phyloP scores from a whole-genome alignment of 495 filamentous ascomycete genomes.

The Penicillium psychrofluorescens region DNA sequence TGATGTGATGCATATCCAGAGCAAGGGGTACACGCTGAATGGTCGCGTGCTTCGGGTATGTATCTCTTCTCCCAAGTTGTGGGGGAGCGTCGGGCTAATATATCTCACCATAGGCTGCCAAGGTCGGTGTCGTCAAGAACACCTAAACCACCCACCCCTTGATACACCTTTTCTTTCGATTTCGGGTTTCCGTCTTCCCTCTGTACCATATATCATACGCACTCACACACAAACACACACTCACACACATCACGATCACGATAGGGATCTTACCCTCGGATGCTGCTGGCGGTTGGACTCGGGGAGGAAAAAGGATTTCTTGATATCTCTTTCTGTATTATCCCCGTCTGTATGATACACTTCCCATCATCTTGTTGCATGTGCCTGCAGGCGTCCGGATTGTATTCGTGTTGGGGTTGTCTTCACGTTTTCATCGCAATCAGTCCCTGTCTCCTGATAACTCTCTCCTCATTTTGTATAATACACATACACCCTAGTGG shows the following conservation, averaged over 20 bases:
- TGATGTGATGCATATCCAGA: constrained; percentile 83
- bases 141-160: constrained; percentile 27
- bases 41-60: constrained; percentile 71
- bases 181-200: constrained; percentile 12
- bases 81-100: constrained; percentile 6
- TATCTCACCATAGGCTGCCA: constrained; percentile 54
- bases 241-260: constrained; percentile 25
- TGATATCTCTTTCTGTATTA: constrained; percentile 17
- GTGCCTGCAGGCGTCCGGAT: constrained; percentile 30
- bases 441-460: constrained; percentile 7
- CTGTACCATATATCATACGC: constrained; percentile 39
- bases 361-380: constrained; percentile 17
- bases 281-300: constrained; percentile 17
- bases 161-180: neutral
- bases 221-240: no score
- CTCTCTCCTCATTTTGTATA: constrained; percentile 36
- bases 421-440: constrained; percentile 15
- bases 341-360: constrained; percentile 35
- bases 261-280: constrained; percentile 19
- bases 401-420: constrained; percentile 20
- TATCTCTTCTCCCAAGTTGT: neutral
- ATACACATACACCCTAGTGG: constrained; percentile 9
- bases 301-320: constrained; percentile 8
- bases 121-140: constrained; percentile 87
- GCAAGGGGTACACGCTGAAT: constrained; percentile 90